phyloP scores from a whole-genome alignment of 208 protist species.

The Crithidia brevicula region DNA sequence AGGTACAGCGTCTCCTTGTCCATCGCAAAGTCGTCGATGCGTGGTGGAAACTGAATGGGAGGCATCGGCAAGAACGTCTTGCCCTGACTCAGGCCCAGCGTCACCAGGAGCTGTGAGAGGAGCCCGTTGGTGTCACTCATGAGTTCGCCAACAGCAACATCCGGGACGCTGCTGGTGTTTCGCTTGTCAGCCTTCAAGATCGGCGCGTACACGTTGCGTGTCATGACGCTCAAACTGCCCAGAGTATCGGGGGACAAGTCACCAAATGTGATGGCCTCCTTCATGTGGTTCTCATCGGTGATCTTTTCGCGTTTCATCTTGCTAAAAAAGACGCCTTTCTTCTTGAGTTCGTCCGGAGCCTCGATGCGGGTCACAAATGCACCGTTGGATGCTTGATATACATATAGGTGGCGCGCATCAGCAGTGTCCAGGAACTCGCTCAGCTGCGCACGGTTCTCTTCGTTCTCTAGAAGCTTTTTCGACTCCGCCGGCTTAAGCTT shows the following conservation, averaged over 20 bases:
- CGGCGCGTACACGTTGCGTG: constrained; percentile 88
- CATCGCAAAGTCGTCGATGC: constrained; percentile 76
- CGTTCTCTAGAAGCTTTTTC: constrained; percentile 91
- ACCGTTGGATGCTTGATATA: constrained; percentile 83
- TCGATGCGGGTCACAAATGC: constrained; percentile 85
- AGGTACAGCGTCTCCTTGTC: constrained; percentile 93
- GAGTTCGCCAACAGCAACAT: constrained; percentile 94
- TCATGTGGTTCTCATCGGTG: constrained; percentile 88
- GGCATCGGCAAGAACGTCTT: constrained; percentile 94
- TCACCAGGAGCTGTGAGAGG: constrained; percentile 89
- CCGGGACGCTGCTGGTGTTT: constrained; percentile 89
- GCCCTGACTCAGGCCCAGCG: constrained; percentile 92
- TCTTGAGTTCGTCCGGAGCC: constrained; percentile 88
- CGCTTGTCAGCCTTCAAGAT: constrained; percentile 86
- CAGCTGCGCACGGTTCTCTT: constrained; percentile 91
- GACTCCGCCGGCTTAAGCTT: constrained; percentile 91
- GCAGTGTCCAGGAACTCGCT: constrained; percentile 92
- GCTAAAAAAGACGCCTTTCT: constrained; percentile 92
- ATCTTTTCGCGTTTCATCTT: constrained; percentile 93
- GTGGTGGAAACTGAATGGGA: constrained; percentile 79
- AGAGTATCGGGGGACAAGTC: constrained; percentile 79
- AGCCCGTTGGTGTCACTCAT: constrained; percentile 92
- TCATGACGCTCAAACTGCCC: constrained; percentile 73
- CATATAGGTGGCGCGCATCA: constrained; percentile 91
- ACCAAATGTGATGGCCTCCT: constrained; percentile 82